Evolutionary conservation across 2,329 filamentous ascomycete genomes (phyloP).

Genomic region (Colletotrichum cuscutae): DNA sequence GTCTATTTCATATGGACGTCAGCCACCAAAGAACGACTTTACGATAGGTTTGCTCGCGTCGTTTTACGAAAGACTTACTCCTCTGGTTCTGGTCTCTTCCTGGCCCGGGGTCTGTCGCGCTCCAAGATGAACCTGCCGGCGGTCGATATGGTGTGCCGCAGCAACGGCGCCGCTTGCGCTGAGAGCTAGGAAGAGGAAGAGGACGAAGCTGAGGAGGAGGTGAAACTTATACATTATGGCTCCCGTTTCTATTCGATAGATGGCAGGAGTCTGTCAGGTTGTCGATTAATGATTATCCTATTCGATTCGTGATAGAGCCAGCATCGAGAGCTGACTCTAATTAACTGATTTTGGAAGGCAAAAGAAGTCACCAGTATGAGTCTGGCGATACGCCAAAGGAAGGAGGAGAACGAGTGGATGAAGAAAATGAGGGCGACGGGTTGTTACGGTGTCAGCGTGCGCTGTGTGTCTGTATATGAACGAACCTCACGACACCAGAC

Average conservation of each 20-base stretch:
- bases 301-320: not conserved
- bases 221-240: slow-evolving; percentile 1
- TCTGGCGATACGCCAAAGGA: not conserved
- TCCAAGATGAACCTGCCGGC: not conserved
- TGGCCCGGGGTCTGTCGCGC: slow-evolving; percentile 13
- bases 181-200: slow-evolving; percentile 1
- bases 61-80: slow-evolving; percentile 6
- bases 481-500: slow-evolving; percentile 10
- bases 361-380: not conserved
- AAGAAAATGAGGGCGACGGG: not conserved
- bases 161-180: not conserved
- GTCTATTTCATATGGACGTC: not conserved
- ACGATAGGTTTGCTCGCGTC: no score
- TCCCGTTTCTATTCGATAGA: not conserved
- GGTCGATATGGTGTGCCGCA: slow-evolving; percentile 8
- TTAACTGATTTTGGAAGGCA: no score
- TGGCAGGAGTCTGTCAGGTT: not conserved
- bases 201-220: not conserved
- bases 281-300: not conserved
- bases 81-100: slow-evolving; percentile 23
- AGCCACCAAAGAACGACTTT: not conserved
- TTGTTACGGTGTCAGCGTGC: not conserved
- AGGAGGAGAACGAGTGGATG: not conserved
- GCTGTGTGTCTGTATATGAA: not conserved
- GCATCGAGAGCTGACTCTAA: not conserved